Base-by-base conservation (phyloP, 768 basidiomycete species). In the Coprinopsis sp. region DNA sequence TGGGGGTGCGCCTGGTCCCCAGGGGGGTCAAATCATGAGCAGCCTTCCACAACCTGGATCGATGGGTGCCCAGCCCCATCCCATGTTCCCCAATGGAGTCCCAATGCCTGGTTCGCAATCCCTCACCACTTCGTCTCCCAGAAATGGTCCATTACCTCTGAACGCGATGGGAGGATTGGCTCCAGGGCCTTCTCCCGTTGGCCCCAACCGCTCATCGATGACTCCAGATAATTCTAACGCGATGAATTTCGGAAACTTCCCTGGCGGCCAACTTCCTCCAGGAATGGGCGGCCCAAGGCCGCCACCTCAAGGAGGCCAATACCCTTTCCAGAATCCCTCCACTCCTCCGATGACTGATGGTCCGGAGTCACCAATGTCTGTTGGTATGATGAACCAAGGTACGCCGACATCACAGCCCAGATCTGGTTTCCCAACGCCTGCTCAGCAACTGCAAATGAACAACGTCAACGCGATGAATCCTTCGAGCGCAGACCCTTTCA, bases 161-260 rank as follows among this genome's bases (percentile, higher is more conserved):
- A 47, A 47, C 21, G 46, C 37, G 3, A 67, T 72, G 61, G 54
- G 59, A 42, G 69, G 71, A 65, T 39, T 53, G 4, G 63, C 64
- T 6, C 61, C 68, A 8, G 66, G 64, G 2, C 63, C 69, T 14
- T 68, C 69, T 25, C 72, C 70, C 40, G 61, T 64, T 10, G 64
- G 67, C n/a, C 60, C 61, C 14, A 70, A 64, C 54, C 72, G 70
- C n/a, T 46, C 61, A 0, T 69, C 68, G 40, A 75, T 74, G 62
- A 67, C 69, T 5, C 70, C 76, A 16, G 76, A 77, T 37, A 72
- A 74, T 45, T 44, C 61, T 22, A 55, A 57, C 37, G 29, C 57
- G 13, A 61, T 64, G 39, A 61, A 76, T 42, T 77, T 72, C 51
- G 70, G 77, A 51, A 63, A 65, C 51, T 73, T 74, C 51, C 65